Base-by-base conservation (phyloP, 495 filamentous ascomycete species). In the Talaromyces stipitatus region DNA sequence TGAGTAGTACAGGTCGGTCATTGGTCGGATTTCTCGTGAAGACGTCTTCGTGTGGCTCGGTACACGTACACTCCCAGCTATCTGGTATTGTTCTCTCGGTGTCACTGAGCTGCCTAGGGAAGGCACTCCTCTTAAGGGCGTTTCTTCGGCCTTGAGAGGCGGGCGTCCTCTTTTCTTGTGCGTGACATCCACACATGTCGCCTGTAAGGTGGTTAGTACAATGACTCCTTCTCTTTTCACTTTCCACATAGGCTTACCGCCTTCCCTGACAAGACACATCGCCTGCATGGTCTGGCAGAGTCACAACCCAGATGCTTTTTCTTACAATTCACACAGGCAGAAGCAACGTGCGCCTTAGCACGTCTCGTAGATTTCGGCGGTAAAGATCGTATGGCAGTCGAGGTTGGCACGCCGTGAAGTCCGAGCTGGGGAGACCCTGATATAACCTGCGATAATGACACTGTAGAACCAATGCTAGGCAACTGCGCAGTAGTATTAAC, bases 271-370 rank as follows among this genome's bases (percentile, higher is more conserved):
- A 80, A 69, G 20, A 85, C 77, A 70, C 84, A 87, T 66, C 84
- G 69, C 61, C 76, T 72, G 67, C 84, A 87, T 32, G 84, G 83
- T 30, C 83, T 72, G 52, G 79, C 83, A 50, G 84, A 78, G 64
- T 89, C 86, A 66, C 86, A 90, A 30, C 84, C 85, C 58, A 98
- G 75, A 80, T 98, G 94, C 58, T 95, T 95, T 71, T 86, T 91
- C 69, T 97, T 97, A 76, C 94, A 98, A 65, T 96, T 95, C 56
- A 97, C 88, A 68, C 94, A 98, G 16, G 94, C 94, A 30, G 92
- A 96, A 32, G 92, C 90, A 48, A 98, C 94, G 75, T 98, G 94
- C 11, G 90, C 90, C 66, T 97, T 98, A 7, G 91, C 86, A 63
- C 92, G 89, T 61, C 91, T 82, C 14, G 90, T 89, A 6, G 85